phyloP scores from a whole-genome alignment of 2,329 filamentous ascomycete genomes.

The Podosphaera fusca region DNA sequence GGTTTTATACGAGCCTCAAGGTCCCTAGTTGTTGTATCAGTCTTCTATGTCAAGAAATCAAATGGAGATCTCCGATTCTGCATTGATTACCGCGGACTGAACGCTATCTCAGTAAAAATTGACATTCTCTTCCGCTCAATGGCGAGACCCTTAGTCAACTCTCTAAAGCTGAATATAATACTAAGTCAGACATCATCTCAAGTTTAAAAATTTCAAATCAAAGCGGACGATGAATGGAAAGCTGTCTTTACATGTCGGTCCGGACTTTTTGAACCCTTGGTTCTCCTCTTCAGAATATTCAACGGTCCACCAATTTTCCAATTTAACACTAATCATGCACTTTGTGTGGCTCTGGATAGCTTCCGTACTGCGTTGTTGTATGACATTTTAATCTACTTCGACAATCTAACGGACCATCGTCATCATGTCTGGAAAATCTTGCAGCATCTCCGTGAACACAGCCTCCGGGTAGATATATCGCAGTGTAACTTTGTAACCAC shows the following conservation, averaged over 20 bases:
- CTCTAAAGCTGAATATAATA: not conserved
- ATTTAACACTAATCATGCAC: not conserved
- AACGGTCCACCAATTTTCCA: not conserved
- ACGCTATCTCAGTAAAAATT: not conserved
- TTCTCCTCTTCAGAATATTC: not conserved
- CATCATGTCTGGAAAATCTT: too few relatives aligned
- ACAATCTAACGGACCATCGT: too few relatives aligned
- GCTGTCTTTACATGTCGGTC: not conserved
- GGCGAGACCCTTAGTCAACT: not conserved
- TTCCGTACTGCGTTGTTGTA: not conserved
- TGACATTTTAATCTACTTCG: not conserved
- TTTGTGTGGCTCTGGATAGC: not conserved
- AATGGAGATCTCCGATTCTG: not conserved
- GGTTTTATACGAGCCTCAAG: not conserved
- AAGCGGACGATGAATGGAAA: not conserved
- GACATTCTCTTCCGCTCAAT: conserved; percentile 2
- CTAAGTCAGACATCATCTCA: conserved; percentile 1
- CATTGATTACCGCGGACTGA: not conserved
- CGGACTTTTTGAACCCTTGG: not conserved
- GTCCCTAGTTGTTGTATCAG: not conserved
- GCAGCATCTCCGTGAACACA: too few relatives aligned
- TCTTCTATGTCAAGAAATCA: not conserved
- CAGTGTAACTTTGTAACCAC: too few relatives aligned
- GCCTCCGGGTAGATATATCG: too few relatives aligned
- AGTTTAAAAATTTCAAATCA: not conserved